Conservation (phyloP, 2,329 filamentous ascomycete species). For the Cryoendolithus antarcticus region DNA sequence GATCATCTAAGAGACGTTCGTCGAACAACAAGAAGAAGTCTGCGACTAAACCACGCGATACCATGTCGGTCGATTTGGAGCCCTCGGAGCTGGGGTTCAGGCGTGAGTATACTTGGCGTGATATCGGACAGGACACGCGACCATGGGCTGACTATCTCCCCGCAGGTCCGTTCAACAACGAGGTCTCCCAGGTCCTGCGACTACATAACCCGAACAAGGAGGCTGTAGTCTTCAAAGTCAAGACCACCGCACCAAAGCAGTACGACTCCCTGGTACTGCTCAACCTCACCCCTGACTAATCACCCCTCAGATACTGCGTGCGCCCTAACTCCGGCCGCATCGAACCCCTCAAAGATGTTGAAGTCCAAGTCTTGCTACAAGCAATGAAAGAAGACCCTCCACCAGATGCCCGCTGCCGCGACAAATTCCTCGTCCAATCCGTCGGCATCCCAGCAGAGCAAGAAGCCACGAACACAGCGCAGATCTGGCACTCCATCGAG, state of each 20-base stretch:
- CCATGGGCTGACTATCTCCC: too few relatives aligned
- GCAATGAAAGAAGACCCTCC: slow-evolving; percentile 95
- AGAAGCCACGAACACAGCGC: slow-evolving; percentile 65
- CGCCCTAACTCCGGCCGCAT: slow-evolving; percentile 94
- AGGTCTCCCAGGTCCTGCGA: slow-evolving; percentile 50
- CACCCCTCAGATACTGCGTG: slow-evolving; percentile 79
- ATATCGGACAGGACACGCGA: not conserved
- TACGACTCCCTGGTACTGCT: slow-evolving; percentile 37
- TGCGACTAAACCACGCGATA: too few relatives aligned
- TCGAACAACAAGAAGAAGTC: too few relatives aligned
- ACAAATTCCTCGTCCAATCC: slow-evolving; percentile 96
- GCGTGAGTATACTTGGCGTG: slow-evolving; percentile 46
- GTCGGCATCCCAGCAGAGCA: slow-evolving; percentile 64
- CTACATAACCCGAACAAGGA: slow-evolving; percentile 46
- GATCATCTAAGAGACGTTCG: too few relatives aligned
- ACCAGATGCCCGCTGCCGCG: slow-evolving; percentile 75
- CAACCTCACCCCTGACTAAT: not conserved
- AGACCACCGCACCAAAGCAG: slow-evolving; percentile 98
- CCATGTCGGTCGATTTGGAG: slow-evolving; percentile 91
- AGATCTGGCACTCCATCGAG: slow-evolving; percentile 68
- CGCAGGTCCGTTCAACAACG: slow-evolving; percentile 52
- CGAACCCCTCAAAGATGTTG: slow-evolving; percentile 76
- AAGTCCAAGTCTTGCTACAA: slow-evolving; percentile 94
- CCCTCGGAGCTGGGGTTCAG: slow-evolving; percentile 86
- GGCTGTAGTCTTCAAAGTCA: slow-evolving; percentile 65